Percentiles rank a stretch among this genome's conserved stretches.
phyloP scores from a whole-genome alignment of 306 rosid species.

The Canavalia ensiformis region DNA sequence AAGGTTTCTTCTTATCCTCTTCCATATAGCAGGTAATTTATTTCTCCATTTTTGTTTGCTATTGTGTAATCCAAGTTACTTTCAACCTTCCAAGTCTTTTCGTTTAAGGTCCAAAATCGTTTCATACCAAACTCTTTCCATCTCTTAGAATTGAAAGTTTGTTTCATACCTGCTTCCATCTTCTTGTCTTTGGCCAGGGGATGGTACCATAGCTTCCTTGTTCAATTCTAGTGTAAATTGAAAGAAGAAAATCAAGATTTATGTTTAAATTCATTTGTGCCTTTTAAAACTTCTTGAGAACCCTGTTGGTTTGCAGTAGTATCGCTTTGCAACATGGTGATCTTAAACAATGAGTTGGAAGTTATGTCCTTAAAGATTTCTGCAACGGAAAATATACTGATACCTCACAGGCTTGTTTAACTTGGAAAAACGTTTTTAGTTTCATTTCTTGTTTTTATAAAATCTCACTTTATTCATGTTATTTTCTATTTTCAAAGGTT shows the following conservation, averaged over 20 bases:
- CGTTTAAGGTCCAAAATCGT: slow-evolving; percentile 21
- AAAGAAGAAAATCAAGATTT: background rate
- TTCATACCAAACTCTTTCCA: slow-evolving; percentile 8
- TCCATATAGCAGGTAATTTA: slow-evolving; percentile 44
- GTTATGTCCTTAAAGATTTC: background rate
- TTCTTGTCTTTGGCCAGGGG: background rate
- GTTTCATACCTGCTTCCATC: background rate
- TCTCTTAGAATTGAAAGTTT: background rate
- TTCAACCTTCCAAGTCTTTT: slow-evolving; percentile 13
- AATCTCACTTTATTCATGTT: background rate
- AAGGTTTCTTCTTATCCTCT: slow-evolving; percentile 42
- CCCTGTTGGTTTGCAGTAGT: slow-evolving; percentile 19
- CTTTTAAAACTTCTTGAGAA: background rate
- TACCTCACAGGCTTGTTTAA: too few relatives aligned
- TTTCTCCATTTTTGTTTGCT: background rate
- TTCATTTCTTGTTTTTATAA: background rate
- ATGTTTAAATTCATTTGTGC: background rate
- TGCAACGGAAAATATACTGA: background rate
- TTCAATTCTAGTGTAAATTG: background rate
- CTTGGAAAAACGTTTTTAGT: too few relatives aligned
- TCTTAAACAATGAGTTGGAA: background rate
- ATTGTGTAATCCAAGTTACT: slow-evolving; percentile 4
- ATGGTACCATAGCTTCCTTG: too few relatives aligned
- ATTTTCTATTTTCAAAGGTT: background rate
- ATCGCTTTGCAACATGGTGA: background rate